These are phyloP conservation scores for Auriculariales sp. DNA, from an alignment of 768 basidiomycete genomes.

Conservation along the genomic window DNA sequence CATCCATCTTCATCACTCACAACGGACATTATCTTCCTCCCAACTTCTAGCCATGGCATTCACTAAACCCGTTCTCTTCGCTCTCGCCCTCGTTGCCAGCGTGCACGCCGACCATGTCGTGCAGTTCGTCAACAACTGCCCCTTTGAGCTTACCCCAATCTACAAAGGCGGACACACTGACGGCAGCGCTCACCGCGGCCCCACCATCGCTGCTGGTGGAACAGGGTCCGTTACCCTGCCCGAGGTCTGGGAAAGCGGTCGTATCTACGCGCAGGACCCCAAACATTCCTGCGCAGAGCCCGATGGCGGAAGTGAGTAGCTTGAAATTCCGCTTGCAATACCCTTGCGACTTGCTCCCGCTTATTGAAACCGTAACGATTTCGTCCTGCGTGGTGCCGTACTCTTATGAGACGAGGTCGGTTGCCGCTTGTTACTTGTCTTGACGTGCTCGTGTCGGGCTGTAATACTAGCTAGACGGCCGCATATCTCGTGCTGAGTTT, in stretches of 20 bases:
- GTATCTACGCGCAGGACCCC: not conserved
- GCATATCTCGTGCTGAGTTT: no score
- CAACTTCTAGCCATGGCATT: no score
- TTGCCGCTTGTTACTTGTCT: no score
- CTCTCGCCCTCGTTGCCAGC: not conserved
- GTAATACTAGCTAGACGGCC: no score
- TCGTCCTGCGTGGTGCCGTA: no score
- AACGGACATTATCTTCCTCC: no score
- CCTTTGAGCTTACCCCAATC: not conserved
- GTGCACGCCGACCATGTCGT: not conserved
- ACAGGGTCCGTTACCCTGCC: not conserved
- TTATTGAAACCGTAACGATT: no score
- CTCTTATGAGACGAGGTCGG: no score
- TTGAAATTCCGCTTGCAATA: no score
- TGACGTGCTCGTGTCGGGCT: no score
- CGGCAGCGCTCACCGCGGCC: not conserved
- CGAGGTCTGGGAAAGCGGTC: not conserved
- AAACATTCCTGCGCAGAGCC: not conserved
- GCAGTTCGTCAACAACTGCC: not conserved
- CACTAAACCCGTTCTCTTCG: not conserved
- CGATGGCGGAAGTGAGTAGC: slow-evolving; percentile 1
- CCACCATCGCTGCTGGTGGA: not conserved
- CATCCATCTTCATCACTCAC: no score
- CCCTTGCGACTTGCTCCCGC: no score
- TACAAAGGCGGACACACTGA: not conserved